A percentile compares a stretch with the other conserved stretches of the same genome.
phyloP scores from a whole-genome alignment of 2,329 filamentous ascomycete species.

The Lojkania enalia region DNA sequence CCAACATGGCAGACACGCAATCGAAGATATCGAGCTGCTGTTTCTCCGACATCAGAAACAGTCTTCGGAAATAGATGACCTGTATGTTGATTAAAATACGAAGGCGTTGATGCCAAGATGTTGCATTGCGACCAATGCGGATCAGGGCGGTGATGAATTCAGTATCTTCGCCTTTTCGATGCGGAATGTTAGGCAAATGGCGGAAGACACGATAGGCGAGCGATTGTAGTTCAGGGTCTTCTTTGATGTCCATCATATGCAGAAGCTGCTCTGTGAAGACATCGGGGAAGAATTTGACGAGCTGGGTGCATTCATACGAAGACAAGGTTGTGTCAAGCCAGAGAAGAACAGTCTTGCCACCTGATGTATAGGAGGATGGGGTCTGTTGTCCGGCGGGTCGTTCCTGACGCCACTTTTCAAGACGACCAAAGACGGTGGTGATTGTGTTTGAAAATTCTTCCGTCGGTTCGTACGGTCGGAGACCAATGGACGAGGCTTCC shows the following conservation, averaged over 20 bases:
- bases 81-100: slow-evolving; percentile 98
- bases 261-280: slow-evolving; percentile 89
- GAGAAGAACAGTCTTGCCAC: slow-evolving; percentile 90
- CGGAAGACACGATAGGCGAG: slow-evolving; percentile 96
- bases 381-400: slow-evolving; percentile 87
- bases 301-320: slow-evolving; percentile 88
- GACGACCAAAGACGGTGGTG: slow-evolving; percentile 71
- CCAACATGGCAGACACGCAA: slow-evolving; percentile 94
- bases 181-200: slow-evolving; percentile 92
- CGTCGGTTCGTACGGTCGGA: slow-evolving; percentile 78
- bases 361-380: slow-evolving; percentile 90
- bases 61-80: slow-evolving; percentile 93
- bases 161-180: slow-evolving; percentile 81
- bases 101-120: slow-evolving; percentile 93
- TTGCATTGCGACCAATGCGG: slow-evolving; percentile 78
- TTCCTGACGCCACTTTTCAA: slow-evolving; percentile 87
- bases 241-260: slow-evolving; percentile 99
- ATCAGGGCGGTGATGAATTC: slow-evolving; percentile 85
- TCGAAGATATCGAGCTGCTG: slow-evolving; percentile 83
- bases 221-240: slow-evolving; percentile 92
- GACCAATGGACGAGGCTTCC: slow-evolving; percentile 76
- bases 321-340: slow-evolving; percentile 93
- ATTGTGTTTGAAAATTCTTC: slow-evolving; percentile 75
- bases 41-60: slow-evolving; percentile 78
- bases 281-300: slow-evolving; percentile 87